A percentile compares a stretch with the other conserved stretches of the same genome.
These are phyloP conservation scores for Ophiostoma ulmi DNA, from an alignment of 2,329 filamentous ascomycete genomes.

Conservation along the genomic window DNA sequence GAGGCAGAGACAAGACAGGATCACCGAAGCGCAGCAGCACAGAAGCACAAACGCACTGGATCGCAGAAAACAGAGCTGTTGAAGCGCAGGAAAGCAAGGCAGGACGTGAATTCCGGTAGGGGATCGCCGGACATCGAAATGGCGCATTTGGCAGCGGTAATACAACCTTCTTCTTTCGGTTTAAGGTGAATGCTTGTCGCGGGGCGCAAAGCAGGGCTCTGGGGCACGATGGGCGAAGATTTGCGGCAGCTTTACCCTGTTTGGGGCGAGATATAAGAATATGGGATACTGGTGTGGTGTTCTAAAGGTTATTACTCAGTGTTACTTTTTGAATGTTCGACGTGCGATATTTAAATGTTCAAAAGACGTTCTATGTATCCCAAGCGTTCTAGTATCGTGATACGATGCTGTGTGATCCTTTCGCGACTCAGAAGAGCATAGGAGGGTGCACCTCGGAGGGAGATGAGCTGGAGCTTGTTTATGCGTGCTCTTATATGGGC, in stretches of 20 bases:
- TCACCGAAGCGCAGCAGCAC: neutral
- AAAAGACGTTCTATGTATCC: neutral
- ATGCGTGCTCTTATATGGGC: neutral
- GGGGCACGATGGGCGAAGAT: neutral
- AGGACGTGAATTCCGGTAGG: slow-evolving; percentile 4
- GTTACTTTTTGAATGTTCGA: neutral
- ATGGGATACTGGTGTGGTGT: neutral
- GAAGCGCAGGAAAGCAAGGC: slow-evolving; percentile 1
- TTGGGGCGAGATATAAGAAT: neutral
- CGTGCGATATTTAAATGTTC: neutral
- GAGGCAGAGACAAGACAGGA: neutral
- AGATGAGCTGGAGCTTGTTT: neutral
- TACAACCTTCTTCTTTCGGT: slow-evolving; percentile 21
- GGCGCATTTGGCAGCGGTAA: neutral
- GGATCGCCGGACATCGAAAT: slow-evolving; percentile 16
- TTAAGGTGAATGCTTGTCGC: slow-evolving; percentile 3
- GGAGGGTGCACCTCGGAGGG: neutral
- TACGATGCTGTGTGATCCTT: neutral
- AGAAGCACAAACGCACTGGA: neutral
- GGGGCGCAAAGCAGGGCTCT: neutral
- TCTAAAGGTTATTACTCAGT: neutral
- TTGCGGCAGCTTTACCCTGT: neutral
- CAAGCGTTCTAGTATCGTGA: neutral
- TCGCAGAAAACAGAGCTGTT: neutral
- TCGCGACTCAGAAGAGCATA: neutral